phyloP scores from a whole-genome alignment of 305 asterid species.

The Solanum hybrid region DNA sequence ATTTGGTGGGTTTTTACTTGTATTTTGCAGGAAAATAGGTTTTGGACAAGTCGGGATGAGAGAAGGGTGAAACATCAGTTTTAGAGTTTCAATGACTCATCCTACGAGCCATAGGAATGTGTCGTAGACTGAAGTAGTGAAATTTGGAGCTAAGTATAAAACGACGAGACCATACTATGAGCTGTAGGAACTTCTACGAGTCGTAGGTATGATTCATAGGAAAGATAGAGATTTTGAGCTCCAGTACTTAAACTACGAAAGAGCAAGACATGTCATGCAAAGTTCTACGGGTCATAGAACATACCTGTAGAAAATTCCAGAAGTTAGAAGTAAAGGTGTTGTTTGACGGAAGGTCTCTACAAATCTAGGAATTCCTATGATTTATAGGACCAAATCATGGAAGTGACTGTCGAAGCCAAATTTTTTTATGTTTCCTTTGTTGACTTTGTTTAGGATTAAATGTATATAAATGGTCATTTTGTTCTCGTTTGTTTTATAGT shows the following conservation, averaged over 20 bases:
- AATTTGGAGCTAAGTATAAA: neutral
- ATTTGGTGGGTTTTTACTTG: neutral
- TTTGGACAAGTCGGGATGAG: neutral
- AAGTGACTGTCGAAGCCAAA: neutral
- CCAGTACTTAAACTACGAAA: neutral
- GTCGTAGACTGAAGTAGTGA: neutral
- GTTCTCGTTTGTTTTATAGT: neutral
- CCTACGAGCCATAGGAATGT: neutral
- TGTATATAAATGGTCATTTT: neutral
- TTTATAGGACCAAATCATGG: neutral
- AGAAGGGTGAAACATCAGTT: neutral
- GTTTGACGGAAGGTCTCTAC: neutral
- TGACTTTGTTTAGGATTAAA: neutral
- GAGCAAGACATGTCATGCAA: neutral
- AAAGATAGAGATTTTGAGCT: neutral
- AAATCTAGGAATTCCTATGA: neutral
- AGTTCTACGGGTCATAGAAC: neutral
- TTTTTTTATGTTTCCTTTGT: neutral
- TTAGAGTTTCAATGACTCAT: neutral
- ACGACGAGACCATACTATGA: neutral
- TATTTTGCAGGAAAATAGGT: neutral
- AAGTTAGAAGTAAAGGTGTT: neutral
- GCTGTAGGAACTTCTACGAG: neutral
- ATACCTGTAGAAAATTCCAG: neutral
- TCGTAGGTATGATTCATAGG: neutral